Conservation (phyloP, 2,329 filamentous ascomycete species). For the Eutypella sp. region DNA sequence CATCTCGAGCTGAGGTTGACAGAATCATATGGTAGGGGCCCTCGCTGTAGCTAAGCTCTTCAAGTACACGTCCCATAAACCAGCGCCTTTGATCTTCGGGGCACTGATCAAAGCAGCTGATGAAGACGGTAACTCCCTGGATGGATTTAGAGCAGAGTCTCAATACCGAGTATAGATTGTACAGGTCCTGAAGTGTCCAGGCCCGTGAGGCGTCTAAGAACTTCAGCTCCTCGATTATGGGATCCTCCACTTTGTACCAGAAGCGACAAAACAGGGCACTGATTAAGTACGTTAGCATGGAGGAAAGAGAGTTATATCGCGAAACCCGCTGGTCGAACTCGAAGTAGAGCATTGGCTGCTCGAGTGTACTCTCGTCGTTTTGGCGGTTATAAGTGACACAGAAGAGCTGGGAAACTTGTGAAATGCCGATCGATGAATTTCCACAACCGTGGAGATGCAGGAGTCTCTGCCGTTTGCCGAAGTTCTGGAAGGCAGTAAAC, state of each 20-base stretch:
- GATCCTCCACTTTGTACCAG: not conserved
- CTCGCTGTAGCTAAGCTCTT: constrained; percentile 3
- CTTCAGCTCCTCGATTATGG: not conserved
- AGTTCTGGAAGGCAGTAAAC: not conserved
- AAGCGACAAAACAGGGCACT: constrained; percentile 5
- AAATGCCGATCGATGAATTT: not conserved
- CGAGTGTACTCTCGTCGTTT: not conserved
- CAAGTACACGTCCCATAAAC: constrained; percentile 3
- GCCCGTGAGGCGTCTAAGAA: not conserved
- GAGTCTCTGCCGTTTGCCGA: not conserved
- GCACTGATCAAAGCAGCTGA: constrained; percentile 9
- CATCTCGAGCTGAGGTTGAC: not conserved
- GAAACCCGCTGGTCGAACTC: constrained; percentile 5
- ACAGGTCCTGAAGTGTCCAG: constrained; percentile 1
- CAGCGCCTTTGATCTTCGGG: constrained; percentile 2
- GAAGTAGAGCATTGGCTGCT: constrained; percentile 1
- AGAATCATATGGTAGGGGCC: not conserved
- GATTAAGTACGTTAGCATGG: constrained; percentile 5
- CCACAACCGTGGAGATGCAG: constrained; percentile 4
- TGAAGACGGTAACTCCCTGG: constrained; percentile 2
- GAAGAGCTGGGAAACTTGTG: constrained; percentile 1
- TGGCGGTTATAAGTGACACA: constrained; percentile 1
- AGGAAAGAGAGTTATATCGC: constrained; percentile 3
- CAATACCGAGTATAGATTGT: not conserved
- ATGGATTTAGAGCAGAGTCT: not conserved